phyloP scores from a whole-genome alignment of 495 filamentous ascomycete genomes.

The Pseudoneurospora amorphoporcata region DNA sequence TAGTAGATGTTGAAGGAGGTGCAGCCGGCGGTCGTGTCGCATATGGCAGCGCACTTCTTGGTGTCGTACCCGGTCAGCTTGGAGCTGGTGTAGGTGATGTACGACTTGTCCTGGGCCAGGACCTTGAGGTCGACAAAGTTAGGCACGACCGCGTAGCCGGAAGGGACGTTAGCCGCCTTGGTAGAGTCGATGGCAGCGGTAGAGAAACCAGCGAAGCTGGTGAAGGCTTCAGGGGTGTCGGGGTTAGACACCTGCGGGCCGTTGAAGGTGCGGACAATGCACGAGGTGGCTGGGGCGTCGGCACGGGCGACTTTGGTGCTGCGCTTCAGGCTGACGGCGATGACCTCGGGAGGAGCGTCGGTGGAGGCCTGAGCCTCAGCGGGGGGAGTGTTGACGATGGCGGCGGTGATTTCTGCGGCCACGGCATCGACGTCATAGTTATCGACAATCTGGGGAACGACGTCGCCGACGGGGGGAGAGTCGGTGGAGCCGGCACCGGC shows the following conservation, averaged over 20 bases:
- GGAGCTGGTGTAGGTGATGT: constrained; percentile 9
- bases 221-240: constrained; percentile 6
- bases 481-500: background rate
- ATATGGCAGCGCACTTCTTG: constrained; percentile 8
- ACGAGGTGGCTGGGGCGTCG: background rate
- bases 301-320: background rate
- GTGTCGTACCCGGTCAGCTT: constrained; percentile 4
- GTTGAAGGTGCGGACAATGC: constrained; percentile 10
- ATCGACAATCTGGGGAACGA: background rate
- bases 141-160: constrained; percentile 5
- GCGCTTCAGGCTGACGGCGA: constrained; percentile 1
- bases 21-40: constrained; percentile 3
- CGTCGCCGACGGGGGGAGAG: background rate
- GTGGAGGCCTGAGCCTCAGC: background rate
- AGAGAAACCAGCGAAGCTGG: background rate
- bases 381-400: background rate
- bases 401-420: background rate
- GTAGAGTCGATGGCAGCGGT: background rate
- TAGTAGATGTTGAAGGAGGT: constrained; percentile 12
- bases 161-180: constrained; percentile 1
- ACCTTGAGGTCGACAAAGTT: constrained; percentile 9
- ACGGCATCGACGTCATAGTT: background rate
- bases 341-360: background rate
- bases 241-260: constrained; percentile 4
- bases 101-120: constrained; percentile 2